Conservation (phyloP, 257 asterid species). For the Linaria vulgaris region DNA sequence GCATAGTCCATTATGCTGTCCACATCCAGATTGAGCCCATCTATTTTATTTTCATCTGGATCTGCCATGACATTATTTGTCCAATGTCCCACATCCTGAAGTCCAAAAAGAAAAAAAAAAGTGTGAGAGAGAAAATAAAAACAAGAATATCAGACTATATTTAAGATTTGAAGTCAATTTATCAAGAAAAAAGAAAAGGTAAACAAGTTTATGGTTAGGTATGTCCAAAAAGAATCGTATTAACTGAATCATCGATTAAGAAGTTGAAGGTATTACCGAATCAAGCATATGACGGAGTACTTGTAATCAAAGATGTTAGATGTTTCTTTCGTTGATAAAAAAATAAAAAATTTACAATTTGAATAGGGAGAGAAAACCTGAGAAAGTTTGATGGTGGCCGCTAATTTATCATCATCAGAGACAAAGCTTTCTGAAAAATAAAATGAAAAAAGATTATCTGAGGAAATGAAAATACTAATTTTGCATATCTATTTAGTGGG, state of each 20-base stretch:
- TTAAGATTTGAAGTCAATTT: too few relatives aligned
- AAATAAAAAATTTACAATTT: too few relatives aligned
- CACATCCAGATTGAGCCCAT: neutral
- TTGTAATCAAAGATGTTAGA: too few relatives aligned
- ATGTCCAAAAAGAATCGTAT: too few relatives aligned
- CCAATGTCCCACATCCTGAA: slow-evolving; percentile 14
- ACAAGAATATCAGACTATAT: too few relatives aligned
- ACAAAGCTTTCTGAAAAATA: neutral
- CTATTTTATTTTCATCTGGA: neutral
- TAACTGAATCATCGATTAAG: too few relatives aligned
- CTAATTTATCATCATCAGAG: neutral
- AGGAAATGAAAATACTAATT: neutral
- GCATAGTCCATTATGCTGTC: slow-evolving; percentile 21
- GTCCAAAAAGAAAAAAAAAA: neutral
- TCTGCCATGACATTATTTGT: neutral
- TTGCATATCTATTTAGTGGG: neutral
- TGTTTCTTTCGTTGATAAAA: too few relatives aligned
- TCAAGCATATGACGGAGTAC: too few relatives aligned
- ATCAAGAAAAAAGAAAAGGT: too few relatives aligned
- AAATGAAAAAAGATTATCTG: neutral
- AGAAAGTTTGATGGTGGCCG: neutral
- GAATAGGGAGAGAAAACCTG: neutral
- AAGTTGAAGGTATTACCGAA: too few relatives aligned
- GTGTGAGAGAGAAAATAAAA: neutral
- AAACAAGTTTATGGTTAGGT: too few relatives aligned